Conservation (phyloP, 2,329 filamentous ascomycete genomes). For the Verticillium longisporum region DNA sequence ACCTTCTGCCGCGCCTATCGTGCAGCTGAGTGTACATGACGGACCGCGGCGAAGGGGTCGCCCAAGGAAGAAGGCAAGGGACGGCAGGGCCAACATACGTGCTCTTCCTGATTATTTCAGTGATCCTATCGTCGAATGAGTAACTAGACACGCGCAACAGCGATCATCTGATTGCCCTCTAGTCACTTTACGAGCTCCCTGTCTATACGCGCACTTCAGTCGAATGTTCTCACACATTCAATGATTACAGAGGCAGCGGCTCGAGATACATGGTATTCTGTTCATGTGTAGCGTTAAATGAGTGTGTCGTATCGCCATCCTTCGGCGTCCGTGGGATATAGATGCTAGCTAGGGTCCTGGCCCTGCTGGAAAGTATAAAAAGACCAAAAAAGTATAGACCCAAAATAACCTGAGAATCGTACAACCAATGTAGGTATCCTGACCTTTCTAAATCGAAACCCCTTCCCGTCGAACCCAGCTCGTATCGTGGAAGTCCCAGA, state of each 20-base stretch:
- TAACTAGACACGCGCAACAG: too few species aligned
- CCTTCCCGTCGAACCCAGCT: background rate
- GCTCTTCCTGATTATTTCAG: constrained; percentile 7
- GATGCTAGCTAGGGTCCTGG: constrained; percentile 6
- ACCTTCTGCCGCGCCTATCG: background rate
- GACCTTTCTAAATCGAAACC: background rate
- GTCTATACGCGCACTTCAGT: too few species aligned
- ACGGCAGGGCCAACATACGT: constrained; percentile 8
- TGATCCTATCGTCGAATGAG: constrained; percentile 11
- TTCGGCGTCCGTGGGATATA: constrained; percentile 9
- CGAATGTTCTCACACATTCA: too few species aligned
- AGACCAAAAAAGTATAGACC: background rate
- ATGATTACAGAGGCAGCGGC: too few species aligned
- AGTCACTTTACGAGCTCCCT: too few species aligned
- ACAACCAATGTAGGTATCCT: background rate
- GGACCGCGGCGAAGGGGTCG: background rate
- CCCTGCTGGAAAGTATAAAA: constrained; percentile 2
- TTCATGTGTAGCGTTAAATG: background rate
- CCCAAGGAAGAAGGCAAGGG: constrained; percentile 1
- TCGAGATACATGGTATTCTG: background rate
- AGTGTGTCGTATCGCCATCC: constrained; percentile 1
- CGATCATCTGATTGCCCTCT: too few species aligned
- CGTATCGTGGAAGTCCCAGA: background rate
- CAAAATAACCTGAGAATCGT: background rate
- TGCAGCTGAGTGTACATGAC: background rate